Base-by-base conservation (phyloP, 1,284 basidiomycete genomes). In the Volvariella surrecta region DNA sequence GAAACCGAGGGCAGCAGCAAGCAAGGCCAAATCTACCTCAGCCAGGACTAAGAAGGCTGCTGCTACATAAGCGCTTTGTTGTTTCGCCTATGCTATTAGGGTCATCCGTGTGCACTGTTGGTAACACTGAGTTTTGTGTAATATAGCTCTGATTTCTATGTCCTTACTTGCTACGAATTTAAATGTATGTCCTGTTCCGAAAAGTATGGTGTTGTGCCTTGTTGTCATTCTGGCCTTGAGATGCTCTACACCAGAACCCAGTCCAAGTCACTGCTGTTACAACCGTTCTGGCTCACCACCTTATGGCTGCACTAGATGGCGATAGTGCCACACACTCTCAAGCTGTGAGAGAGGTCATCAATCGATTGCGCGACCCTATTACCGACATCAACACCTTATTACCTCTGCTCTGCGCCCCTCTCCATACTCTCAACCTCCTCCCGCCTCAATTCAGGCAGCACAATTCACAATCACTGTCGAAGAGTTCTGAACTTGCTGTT, bases 401-500 rank as follows among this genome's bases (percentile, higher is more conserved):
- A 3, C 48, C 63, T 7, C 69, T 86, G 17, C 63, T 89, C 39
- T 59, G 64, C 40, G 60, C 70, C 13, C 82, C 82, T 15, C 71
- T 89, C 8, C 72, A 71, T 42, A 57, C 55, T 24, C 61, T 80
- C 9, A 65, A 66, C 28, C 63, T 89, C 32, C 62, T 89, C 7
- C 78, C 78, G n/a, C 73, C 73, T 1, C 66, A 58, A 40, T 78
- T 69, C 56, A 58, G 56, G 44, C 57, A 45, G 24, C 65, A 70
- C 55, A 66, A 68, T 50, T 48, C 51, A 18, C 50, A 59, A 16
- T 61, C 66, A 4, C 50, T 73, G 2, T 49, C 64, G 1, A 32
- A 47, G 3, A 55, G 55, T 9, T 51, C 58, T 4, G 7, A 16
- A 3, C 50, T 74, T 41, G 58, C 63, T 41, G 52, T 74, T 22